These are phyloP conservation scores for Amylocarpus encephaloides DNA, from an alignment of 2,329 filamentous ascomycete genomes.

Conservation along the genomic window DNA sequence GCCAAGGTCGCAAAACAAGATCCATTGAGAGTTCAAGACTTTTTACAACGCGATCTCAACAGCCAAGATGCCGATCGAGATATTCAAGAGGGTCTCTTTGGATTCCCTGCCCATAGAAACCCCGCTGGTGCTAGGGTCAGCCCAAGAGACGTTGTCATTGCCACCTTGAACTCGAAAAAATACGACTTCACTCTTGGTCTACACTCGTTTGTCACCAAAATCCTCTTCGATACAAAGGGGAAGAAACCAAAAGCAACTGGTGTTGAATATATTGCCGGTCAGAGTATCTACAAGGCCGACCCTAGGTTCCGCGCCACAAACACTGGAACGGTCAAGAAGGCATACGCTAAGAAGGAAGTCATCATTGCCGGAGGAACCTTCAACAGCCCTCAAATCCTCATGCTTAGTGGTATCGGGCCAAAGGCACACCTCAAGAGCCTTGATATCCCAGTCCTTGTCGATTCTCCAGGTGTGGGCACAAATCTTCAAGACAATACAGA, in stretches of 20 bases:
- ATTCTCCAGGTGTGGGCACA: slow-evolving; percentile 55
- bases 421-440: slow-evolving; percentile 33
- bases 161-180: slow-evolving; percentile 19
- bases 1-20: slow-evolving; percentile 17
- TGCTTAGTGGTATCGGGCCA: slow-evolving; percentile 39
- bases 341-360: slow-evolving; percentile 32
- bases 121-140: slow-evolving; percentile 16
- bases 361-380: slow-evolving; percentile 41
- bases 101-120: slow-evolving; percentile 22
- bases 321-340: slow-evolving; percentile 18
- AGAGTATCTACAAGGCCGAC: slow-evolving; percentile 39
- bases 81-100: slow-evolving; percentile 20
- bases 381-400: slow-evolving; percentile 41
- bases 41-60: slow-evolving; percentile 22
- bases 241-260: slow-evolving; percentile 34
- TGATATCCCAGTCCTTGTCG: slow-evolving; percentile 43
- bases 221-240: slow-evolving; percentile 33
- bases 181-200: slow-evolving; percentile 18
- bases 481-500: slow-evolving; percentile 53
- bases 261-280: slow-evolving; percentile 37
- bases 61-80: slow-evolving; percentile 18
- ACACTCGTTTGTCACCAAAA: slow-evolving; percentile 34
- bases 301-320: slow-evolving; percentile 31
- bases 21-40: slow-evolving; percentile 10
- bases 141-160: slow-evolving; percentile 24